These are phyloP conservation scores for Microbotryum intermedium DNA, from an alignment of 1,284 basidiomycete genomes.

Conservation along the genomic window DNA sequence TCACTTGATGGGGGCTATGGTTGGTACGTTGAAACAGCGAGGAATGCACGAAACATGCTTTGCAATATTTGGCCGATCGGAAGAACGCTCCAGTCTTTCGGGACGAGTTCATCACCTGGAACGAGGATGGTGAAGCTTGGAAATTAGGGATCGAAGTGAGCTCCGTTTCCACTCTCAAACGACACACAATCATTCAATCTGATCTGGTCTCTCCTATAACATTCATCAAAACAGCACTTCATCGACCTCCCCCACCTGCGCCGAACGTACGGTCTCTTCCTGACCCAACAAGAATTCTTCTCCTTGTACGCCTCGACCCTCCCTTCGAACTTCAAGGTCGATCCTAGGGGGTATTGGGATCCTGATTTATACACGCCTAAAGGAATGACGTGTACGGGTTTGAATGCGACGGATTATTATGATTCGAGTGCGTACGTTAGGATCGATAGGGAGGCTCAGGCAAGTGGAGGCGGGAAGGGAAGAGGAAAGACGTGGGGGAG, in stretches of 20 bases:
- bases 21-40: conserved; percentile 21
- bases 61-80: neutral
- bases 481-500: too few species aligned
- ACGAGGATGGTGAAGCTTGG: conserved; percentile 11
- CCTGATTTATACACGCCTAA: neutral
- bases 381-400: neutral
- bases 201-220: conserved; percentile 4
- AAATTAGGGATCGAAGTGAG: conserved; percentile 9
- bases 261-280: conserved; percentile 25
- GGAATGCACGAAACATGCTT: too few species aligned
- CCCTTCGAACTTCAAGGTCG: too few species aligned
- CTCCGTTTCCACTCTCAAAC: neutral
- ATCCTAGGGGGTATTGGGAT: too few species aligned
- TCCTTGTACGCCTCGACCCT: conserved; percentile 2
- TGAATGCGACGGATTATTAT: neutral
- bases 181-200: neutral
- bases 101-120: too few species aligned
- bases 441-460: too few species aligned
- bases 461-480: too few species aligned
- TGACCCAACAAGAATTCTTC: conserved; percentile 14
- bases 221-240: conserved; percentile 35
- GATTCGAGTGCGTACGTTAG: too few species aligned
- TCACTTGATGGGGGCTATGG: too few species aligned
- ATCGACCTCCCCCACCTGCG: conserved; percentile 46
- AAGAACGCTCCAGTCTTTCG: neutral